phyloP scores from a whole-genome alignment of 2,329 filamentous ascomycete genomes.

The Hypoxylon sp. region DNA sequence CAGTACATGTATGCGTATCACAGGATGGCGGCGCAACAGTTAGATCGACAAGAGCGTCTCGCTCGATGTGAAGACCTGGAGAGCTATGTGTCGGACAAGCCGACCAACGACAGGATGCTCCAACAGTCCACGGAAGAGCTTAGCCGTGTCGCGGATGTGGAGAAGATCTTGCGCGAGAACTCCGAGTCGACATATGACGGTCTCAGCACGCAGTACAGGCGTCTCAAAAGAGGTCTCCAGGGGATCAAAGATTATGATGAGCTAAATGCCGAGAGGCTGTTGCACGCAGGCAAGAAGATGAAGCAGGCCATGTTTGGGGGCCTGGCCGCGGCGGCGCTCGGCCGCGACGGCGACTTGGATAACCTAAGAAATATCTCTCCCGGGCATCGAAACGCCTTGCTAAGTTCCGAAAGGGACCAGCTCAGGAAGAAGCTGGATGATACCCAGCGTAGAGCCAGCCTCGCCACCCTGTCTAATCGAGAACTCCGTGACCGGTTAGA shows the following conservation, averaged over 20 bases:
- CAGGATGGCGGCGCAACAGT: too few species aligned
- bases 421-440: background rate
- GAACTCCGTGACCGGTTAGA: background rate
- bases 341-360: slow-evolving; percentile 1
- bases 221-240: background rate
- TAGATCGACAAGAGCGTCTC: too few species aligned
- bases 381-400: background rate
- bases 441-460: background rate
- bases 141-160: too few species aligned
- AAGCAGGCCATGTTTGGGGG: background rate
- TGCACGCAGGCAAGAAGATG: background rate
- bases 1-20: too few species aligned
- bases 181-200: too few species aligned
- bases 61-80: too few species aligned
- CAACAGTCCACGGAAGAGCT: too few species aligned
- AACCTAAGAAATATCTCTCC: background rate
- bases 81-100: too few species aligned
- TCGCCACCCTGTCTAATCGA: background rate
- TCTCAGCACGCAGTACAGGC: background rate
- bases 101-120: too few species aligned
- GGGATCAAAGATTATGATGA: background rate
- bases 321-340: background rate
- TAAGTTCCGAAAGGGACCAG: background rate
- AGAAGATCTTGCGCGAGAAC: too few species aligned
- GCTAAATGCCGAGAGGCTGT: background rate